phyloP scores from a whole-genome alignment of 352 stramenopile species.

The Globisporangium radiosum region DNA sequence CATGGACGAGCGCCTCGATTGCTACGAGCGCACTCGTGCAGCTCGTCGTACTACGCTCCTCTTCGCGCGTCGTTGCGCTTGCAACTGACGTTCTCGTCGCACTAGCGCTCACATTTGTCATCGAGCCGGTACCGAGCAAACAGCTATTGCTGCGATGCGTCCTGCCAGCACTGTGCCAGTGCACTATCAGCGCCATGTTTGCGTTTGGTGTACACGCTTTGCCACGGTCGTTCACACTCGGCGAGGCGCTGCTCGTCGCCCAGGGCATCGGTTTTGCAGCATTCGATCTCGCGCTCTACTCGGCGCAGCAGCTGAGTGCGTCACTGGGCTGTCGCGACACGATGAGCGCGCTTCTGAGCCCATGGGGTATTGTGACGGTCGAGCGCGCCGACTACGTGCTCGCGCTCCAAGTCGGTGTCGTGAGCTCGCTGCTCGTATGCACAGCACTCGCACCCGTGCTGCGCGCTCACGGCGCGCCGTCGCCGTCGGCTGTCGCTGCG shows the following conservation, averaged over 20 bases:
- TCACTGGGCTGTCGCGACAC: not conserved
- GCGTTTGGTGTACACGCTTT: slow-evolving; percentile 34
- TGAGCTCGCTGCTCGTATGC: slow-evolving; percentile 43
- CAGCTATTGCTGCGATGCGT: slow-evolving; percentile 14
- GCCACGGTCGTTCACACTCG: slow-evolving; percentile 63
- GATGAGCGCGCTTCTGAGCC: slow-evolving; percentile 5
- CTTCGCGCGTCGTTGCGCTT: slow-evolving; percentile 24
- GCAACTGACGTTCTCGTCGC: slow-evolving; percentile 38
- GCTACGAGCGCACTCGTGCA: slow-evolving; percentile 42
- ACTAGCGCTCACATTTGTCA: slow-evolving; percentile 12
- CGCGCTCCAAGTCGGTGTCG: slow-evolving; percentile 50
- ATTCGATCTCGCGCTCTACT: slow-evolving; percentile 48
- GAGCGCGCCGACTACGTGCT: slow-evolving; percentile 38
- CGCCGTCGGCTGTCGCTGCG: slow-evolving; percentile 27
- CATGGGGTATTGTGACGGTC: slow-evolving; percentile 25
- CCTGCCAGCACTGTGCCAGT: slow-evolving; percentile 27
- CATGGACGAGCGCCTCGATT: slow-evolving; percentile 45
- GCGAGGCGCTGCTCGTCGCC: slow-evolving; percentile 59
- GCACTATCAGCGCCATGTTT: slow-evolving; percentile 29
- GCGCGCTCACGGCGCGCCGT: slow-evolving; percentile 28
- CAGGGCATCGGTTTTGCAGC: slow-evolving; percentile 45
- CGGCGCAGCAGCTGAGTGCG: slow-evolving; percentile 25
- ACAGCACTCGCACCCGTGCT: slow-evolving; percentile 43
- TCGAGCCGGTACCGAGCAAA: slow-evolving; percentile 13
- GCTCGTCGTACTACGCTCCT: slow-evolving; percentile 26